phyloP scores from a whole-genome alignment of 306 rosid species.

The Corylus heterophylla region DNA sequence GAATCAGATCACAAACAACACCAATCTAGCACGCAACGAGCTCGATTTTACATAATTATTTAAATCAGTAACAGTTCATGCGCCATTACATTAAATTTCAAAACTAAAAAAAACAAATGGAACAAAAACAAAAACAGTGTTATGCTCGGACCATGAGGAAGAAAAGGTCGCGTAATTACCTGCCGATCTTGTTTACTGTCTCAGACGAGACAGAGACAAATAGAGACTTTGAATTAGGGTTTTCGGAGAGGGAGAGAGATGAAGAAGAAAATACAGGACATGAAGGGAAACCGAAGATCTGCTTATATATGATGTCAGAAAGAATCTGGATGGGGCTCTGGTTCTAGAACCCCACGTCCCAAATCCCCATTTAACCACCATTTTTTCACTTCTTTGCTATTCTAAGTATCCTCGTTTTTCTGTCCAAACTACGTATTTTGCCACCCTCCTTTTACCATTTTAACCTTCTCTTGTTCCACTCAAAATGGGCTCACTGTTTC shows the following conservation, averaged over 20 bases:
- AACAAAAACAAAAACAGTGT: conserved; percentile 17
- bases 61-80: conserved; percentile 33
- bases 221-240: conserved; percentile 67
- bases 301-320: conserved; percentile 11
- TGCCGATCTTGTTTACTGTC: conserved; percentile 54
- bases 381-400: conserved; percentile 22
- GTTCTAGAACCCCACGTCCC: conserved; percentile 36
- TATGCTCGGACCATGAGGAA: conserved; percentile 17
- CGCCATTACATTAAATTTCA: conserved; percentile 18
- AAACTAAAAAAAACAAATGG: background rate
- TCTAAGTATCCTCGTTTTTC: conserved; percentile 18
- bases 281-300: conserved; percentile 35
- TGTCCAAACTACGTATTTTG: conserved; percentile 13
- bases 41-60: conserved; percentile 37
- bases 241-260: conserved; percentile 43
- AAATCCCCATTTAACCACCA: conserved; percentile 31
- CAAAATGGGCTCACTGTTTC: no score
- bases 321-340: conserved; percentile 43
- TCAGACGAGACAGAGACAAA: conserved; percentile 28
- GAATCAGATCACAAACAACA: conserved; percentile 25
- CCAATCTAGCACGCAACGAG: conserved; percentile 28
- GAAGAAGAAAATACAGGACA: conserved; percentile 45
- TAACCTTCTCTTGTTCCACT: background rate
- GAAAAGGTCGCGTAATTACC: conserved; percentile 44
- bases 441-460: conserved; percentile 13